phyloP scores from a whole-genome alignment of 2,329 filamentous ascomycete species.

The Cytospora piceicola region DNA sequence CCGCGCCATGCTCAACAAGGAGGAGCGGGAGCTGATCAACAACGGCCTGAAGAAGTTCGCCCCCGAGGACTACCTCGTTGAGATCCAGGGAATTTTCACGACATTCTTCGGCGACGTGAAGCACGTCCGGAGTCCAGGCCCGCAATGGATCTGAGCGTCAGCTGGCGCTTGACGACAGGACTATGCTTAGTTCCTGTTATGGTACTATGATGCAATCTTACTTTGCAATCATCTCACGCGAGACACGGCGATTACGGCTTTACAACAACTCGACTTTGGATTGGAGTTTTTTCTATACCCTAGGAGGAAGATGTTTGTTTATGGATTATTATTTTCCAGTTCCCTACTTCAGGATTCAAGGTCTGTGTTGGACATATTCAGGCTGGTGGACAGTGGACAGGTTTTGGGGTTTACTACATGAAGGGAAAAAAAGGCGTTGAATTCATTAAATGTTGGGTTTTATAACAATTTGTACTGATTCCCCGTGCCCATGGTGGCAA shows the following conservation, averaged over 20 bases:
- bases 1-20: conserved; percentile 69
- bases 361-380: conserved; percentile 15
- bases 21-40: conserved; percentile 69
- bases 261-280: conserved; percentile 1
- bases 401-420: neutral
- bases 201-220: neutral
- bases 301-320: neutral
- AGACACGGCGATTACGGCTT: neutral
- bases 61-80: conserved; percentile 81
- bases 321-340: conserved; percentile 6
- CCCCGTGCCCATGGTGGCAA: conserved; percentile 28
- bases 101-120: conserved; percentile 57
- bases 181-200: neutral
- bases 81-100: conserved; percentile 72
- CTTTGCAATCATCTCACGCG: too few relatives aligned
- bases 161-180: too few relatives aligned
- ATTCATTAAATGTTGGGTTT: conserved; percentile 10
- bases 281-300: conserved; percentile 5
- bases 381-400: neutral
- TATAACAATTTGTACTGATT: conserved; percentile 20
- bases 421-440: conserved; percentile 15
- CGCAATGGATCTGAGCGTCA: conserved; percentile 53
- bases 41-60: conserved; percentile 74
- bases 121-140: conserved; percentile 38
- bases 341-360: conserved; percentile 22